Evolutionary conservation across 1,284 basidiomycete species (phyloP), one percentile per base, ranked within the genome.

Genomic region (Tilletia horrida): DNA sequence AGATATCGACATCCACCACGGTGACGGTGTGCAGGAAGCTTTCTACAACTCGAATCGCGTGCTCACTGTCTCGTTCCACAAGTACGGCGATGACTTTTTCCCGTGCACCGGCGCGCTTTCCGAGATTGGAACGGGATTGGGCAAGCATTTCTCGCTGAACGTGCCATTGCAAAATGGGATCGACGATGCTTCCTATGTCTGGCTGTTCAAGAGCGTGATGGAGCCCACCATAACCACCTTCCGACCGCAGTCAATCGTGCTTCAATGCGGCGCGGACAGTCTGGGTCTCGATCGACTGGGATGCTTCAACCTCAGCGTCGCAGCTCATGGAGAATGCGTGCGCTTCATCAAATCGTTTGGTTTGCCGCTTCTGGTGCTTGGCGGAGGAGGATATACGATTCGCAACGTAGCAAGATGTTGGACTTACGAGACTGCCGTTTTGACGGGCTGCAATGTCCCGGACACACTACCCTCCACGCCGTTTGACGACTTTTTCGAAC

Each of bases 1-100:
- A 80, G 95, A 98, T 83, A 95, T 98, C 67, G 95, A 98, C 83
- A 93, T 93, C 66, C 95, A 97, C 82, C 95, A 98, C 77, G 95
- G 95, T 7, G 96, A 98, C 80, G 96, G 95, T 21, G 95, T 98
- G 42, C 95, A 98, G 78, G 95, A 98, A 81, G 96, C 96, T 0
- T 99, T 99, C 83, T 99, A 97, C 83, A 90, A 94, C 76, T 92
- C 93, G 44, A 95, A 98, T 77, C 89, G 96, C 25, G 95, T 99
- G 68, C 90, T 97, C 87, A 98, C 96, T 0, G 92, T 97, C 23
- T 97, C 95, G 0, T 98, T 99, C 83, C 95, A 99, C 86, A 98
- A 98, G 83, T 99, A 97, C 84, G 94, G 91, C 1, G 92, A 92
- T 70, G 93, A 97, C 79, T 99, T 99, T 85, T 99, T 99, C 69